Evolutionary conservation across 108 stramenopile species (phyloP).

Genomic region (Cyclotella cryptica): DNA sequence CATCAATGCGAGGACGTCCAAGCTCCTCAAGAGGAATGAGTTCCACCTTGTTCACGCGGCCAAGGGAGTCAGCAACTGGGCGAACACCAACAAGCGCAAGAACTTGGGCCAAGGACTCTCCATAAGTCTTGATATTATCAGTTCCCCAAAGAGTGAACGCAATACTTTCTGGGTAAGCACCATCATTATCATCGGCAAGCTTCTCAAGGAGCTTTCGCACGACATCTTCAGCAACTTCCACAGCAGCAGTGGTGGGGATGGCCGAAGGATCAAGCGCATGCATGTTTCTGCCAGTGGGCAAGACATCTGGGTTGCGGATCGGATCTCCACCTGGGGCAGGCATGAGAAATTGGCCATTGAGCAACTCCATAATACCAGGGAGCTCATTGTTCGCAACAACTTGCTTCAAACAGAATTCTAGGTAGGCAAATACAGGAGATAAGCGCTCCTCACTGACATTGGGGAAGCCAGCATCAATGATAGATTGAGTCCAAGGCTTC

Average conservation of each 20-base stretch:
- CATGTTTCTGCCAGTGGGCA: conserved; percentile 96
- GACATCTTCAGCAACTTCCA: conserved; percentile 90
- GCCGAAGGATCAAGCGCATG: conserved; percentile 95
- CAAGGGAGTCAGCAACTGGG: conserved; percentile 93
- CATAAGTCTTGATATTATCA: conserved; percentile 99
- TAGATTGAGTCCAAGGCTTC: conserved; percentile 91
- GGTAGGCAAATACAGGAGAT: conserved; percentile 85
- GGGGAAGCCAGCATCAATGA: conserved; percentile 90
- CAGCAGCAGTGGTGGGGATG: conserved; percentile 95
- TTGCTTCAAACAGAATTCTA: conserved; percentile 97
- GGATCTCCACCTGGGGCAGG: conserved; percentile 98
- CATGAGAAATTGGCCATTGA: conserved; percentile 95
- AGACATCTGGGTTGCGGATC: conserved; percentile 96
- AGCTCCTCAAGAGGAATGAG: conserved; percentile 97
- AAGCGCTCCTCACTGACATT: conserved; percentile 82
- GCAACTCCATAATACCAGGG: conserved; percentile 91
- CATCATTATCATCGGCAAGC: conserved; percentile 86
- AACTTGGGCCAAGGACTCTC: conserved; percentile 95
- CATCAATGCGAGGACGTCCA: conserved; percentile 95
- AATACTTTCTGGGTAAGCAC: conserved; percentile 91
- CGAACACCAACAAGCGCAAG: conserved; percentile 94
- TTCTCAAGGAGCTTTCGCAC: conserved; percentile 91
- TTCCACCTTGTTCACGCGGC: conserved; percentile 98
- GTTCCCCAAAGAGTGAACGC: conserved; percentile 98
- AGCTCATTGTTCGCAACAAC: conserved; percentile 97